Evolutionary conservation across 1,284 basidiomycete genomes (phyloP), one percentile per base, ranked within the genome.

Genomic region (Clitocybe nebularis): DNA sequence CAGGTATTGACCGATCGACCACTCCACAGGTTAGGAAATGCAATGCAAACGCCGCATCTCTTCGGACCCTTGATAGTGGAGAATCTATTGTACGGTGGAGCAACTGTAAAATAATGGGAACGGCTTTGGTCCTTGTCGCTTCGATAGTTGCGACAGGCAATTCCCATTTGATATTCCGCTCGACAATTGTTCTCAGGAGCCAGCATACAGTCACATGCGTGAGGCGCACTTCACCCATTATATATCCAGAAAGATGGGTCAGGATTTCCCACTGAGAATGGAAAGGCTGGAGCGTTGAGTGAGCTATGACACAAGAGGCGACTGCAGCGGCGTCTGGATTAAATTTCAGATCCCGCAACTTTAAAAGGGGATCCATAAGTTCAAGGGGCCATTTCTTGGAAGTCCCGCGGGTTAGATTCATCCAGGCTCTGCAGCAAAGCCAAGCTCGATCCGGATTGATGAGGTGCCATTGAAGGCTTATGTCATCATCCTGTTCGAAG

Each of bases 401-500:
- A 3, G 60, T 64, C n/a, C 60, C 62, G 30, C 62, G 58, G 0
- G 63, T 67, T 43, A 68, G 47, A 19, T 58, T 56, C 45, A 69
- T 58, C 67, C 67, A 69, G 11, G 65, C 61, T 17, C 62, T 60
- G 47, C 66, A 69, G 41, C 63, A 67, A 23, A 61, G 50, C 44
- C 55, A 59, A 8, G 67, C 66, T 3, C 44, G 52, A 5, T 62
- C 55, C 1, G 60, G 43, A 37, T 70, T 60, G 3, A 56, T 49
- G 3, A 66, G 51, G 38, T 65, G 58, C 63, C 68, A 70, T 23
- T 62, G 55, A 6, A 58, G 46, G 41, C 60, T 61, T 5, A 64
- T 49, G 5, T 62, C 63, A 7, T 53, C 59, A 45, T 68, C 67
- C 34, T 61, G 57, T 26, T 64, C 58, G 36, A 67, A 68, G 46